Base-by-base conservation (phyloP, 805 yeast genomes). In the Saccharomyces kudriavzevii region DNA sequence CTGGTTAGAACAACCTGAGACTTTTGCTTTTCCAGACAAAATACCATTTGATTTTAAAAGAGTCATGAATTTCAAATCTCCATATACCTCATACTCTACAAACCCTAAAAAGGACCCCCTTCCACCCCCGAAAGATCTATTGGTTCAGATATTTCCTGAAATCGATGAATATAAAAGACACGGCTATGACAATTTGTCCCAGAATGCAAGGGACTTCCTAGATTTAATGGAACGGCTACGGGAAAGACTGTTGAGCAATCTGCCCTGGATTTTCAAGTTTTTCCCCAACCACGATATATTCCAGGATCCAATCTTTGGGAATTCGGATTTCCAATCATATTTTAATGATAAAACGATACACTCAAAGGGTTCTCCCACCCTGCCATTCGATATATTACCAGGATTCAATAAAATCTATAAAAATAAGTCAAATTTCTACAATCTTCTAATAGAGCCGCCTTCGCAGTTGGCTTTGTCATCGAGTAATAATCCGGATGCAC, bases 271-370 rank as follows among this genome's bases (percentile, higher is more conserved):
- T 8, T 60, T 52, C 47, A 58, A 61, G 28, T 48, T 60, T 40
- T 68, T 66, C 53, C 72, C 72, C 1, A 55, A 61, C 28, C 69
- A 68, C 52, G 70, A 65, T 43, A 53, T 68, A 6, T 65, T 68
- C 52, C 55, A 57, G 43, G 59, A 63, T 45, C 57, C 61, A 5
- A 46, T 62, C 2, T 61, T 66, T 47, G 56, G 61, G 40, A 57
- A 58, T 25, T 28, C 65, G 1, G 69, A 63, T 48, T 58, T 64
- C 27, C 61, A 60, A 49, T 49, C 60, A 17, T 67, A 56, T 49
- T 58, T 64, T 46, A 56, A 62, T 45, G 60, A 60, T 28, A 49
- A 52, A 5, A 49, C 45, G 4, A 48, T 50, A n/a, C 49, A 45
- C 20, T 27, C 45, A 20, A 49, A 51, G 43, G 27, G 49, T 29